Conservation (phyloP, 176 grass and related monocot genomes). For the Triticum dicoccoides region DNA sequence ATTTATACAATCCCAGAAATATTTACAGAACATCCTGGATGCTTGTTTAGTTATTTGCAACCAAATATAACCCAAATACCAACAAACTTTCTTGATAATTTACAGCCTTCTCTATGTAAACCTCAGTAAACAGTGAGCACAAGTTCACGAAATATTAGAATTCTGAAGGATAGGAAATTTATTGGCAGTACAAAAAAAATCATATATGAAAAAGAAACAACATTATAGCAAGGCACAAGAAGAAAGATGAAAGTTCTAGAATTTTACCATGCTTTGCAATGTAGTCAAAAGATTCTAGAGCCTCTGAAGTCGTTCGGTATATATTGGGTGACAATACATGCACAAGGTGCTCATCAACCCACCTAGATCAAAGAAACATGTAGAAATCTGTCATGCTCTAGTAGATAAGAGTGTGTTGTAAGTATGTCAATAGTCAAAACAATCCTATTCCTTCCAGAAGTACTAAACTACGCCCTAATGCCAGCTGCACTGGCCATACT, state of each 20-base stretch:
- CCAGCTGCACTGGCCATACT: background rate
- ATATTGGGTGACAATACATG: constrained; percentile 94
- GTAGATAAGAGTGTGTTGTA: background rate
- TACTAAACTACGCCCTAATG: background rate
- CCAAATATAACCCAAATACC: too few relatives aligned
- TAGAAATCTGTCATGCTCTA: background rate
- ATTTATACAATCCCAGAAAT: too few relatives aligned
- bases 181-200: background rate
- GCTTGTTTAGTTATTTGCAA: too few relatives aligned
- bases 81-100: background rate
- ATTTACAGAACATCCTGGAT: too few relatives aligned
- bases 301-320: constrained; percentile 82
- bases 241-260: background rate
- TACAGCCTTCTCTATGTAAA: background rate
- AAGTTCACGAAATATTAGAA: background rate
- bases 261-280: constrained; percentile 76
- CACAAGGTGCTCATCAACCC: constrained; percentile 94
- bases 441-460: background rate
- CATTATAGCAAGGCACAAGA: background rate
- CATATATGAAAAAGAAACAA: background rate
- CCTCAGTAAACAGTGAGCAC: background rate
- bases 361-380: constrained; percentile 47
- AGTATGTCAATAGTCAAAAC: background rate
- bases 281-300: constrained; percentile 97
- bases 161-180: background rate